A percentile compares a stretch with the other conserved stretches of the same genome.
These are phyloP conservation scores for Stropharia rugosoannulata DNA, from an alignment of 768 basidiomycete species.

Conservation along the genomic window DNA sequence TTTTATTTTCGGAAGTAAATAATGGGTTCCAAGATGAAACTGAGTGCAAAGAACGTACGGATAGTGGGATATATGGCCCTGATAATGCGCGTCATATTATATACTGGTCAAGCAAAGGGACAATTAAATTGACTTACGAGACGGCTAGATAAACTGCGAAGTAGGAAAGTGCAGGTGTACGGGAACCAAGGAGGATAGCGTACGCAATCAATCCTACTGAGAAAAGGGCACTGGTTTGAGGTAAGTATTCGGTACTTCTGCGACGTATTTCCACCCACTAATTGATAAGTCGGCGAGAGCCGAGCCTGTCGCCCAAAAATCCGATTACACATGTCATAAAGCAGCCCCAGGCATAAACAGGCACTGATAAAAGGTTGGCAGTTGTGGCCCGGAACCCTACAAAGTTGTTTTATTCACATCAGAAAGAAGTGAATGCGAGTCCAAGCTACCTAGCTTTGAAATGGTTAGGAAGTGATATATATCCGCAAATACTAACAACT, in stretches of 20 bases:
- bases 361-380: slow-evolving; percentile 75
- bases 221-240: slow-evolving; percentile 19
- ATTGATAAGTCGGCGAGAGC: slow-evolving; percentile 58
- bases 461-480: background rate
- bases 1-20: background rate
- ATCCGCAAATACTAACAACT: background rate
- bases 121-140: slow-evolving; percentile 44
- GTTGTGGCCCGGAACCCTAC: slow-evolving; percentile 59
- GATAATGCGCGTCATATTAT: background rate
- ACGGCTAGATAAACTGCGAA: slow-evolving; percentile 72
- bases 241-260: background rate
- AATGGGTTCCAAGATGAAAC: background rate
- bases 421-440: background rate
- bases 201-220: slow-evolving; percentile 52
- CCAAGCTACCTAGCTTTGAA: slow-evolving; percentile 32
- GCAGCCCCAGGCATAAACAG: slow-evolving; percentile 75
- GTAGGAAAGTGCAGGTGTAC: slow-evolving; percentile 62
- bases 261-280: slow-evolving; percentile 37
- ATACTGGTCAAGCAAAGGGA: background rate
- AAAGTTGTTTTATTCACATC: background rate
- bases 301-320: slow-evolving; percentile 58
- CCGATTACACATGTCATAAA: slow-evolving; percentile 64
- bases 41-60: slow-evolving; percentile 31
- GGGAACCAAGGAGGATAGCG: slow-evolving; percentile 63
- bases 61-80: slow-evolving; percentile 54